These are phyloP conservation scores for Heteromeles arbutifolia DNA, from an alignment of 306 rosid genomes.

Conservation along the genomic window DNA sequence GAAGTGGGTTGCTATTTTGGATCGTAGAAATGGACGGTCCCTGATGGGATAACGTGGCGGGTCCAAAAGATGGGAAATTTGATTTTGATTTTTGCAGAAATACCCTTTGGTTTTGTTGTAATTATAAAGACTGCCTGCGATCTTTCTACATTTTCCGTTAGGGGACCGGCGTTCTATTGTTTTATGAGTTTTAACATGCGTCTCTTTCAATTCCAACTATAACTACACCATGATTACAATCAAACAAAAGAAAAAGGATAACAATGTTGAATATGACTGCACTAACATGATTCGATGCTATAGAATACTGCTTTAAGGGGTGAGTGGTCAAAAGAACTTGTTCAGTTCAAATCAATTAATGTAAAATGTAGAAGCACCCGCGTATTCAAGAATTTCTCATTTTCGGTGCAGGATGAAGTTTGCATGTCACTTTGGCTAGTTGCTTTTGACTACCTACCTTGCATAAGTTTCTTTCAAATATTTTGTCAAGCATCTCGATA, in stretches of 20 bases:
- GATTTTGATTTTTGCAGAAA: not conserved
- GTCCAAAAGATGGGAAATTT: not conserved
- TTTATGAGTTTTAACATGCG: not conserved
- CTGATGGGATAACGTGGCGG: not conserved
- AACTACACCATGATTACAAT: not conserved
- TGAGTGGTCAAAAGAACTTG: not conserved
- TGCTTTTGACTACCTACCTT: too few relatives aligned
- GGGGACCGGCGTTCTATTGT: not conserved
- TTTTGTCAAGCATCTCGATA: too few relatives aligned
- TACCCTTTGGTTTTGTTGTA: not conserved
- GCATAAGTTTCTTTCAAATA: too few relatives aligned
- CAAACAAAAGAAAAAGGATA: not conserved
- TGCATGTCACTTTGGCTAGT: too few relatives aligned
- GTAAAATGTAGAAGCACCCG: too few relatives aligned
- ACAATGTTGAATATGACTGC: not conserved
- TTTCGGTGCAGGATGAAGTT: too few relatives aligned
- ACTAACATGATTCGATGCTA: not conserved
- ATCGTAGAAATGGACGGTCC: not conserved
- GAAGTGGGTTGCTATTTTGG: not conserved
- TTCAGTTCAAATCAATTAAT: too few relatives aligned
- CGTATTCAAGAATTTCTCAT: too few relatives aligned
- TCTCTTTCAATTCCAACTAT: not conserved
- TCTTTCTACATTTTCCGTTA: not conserved
- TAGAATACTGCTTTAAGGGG: not conserved
- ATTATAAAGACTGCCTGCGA: not conserved